phyloP scores from a whole-genome alignment of 345 rosid species.

The Bruguiera gymnorhiza region DNA sequence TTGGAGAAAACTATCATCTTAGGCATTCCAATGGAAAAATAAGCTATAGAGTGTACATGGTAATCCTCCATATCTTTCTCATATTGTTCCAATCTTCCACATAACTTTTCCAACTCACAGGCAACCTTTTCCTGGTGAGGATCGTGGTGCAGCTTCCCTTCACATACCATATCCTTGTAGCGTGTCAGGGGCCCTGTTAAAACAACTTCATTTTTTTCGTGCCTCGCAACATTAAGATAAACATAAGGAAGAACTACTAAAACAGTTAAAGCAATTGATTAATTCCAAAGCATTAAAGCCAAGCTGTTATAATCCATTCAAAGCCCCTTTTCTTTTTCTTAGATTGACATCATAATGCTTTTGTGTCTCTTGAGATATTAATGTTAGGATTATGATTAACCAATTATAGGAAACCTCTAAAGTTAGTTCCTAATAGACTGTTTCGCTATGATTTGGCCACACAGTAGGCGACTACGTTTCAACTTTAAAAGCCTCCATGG shows the following conservation, averaged over 20 bases:
- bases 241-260: neutral
- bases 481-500: no score
- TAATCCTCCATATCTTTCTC: conserved; percentile 82
- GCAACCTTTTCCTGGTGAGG: conserved; percentile 73
- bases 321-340: no score
- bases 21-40: neutral
- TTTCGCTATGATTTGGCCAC: no score
- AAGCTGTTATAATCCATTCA: no score
- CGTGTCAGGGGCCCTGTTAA: conserved; percentile 47
- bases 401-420: no score
- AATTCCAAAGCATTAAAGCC: no score
- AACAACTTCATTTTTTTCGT: neutral
- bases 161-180: conserved; percentile 57
- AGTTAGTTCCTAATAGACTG: no score
- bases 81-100: conserved; percentile 69
- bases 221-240: no score
- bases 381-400: no score
- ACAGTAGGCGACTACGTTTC: no score
- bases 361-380: no score
- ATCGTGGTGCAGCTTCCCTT: conserved; percentile 75
- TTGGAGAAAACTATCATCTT: neutral
- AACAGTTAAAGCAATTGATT: neutral
- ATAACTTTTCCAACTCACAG: conserved; percentile 58
- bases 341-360: no score
- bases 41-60: conserved; percentile 44